phyloP scores from a whole-genome alignment of 768 basidiomycete genomes.

The Lentinus brumalis region DNA sequence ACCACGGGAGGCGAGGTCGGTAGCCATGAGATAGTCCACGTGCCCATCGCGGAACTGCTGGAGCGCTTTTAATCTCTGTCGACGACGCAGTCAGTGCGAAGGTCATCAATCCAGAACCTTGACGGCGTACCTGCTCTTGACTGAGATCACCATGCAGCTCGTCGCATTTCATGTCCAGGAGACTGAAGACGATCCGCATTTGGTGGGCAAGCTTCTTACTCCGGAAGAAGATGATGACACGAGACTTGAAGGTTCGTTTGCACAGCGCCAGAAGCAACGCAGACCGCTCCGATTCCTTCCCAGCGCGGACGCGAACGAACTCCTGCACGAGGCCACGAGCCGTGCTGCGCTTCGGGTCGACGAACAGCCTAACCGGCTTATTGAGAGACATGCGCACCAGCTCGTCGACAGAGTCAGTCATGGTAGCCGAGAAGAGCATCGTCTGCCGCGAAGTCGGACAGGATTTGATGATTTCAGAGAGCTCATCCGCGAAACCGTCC shows the following conservation, averaged over 20 bases:
- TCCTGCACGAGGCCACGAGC: conserved; percentile 90
- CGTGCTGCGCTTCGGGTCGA: conserved; percentile 89
- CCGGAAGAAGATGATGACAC: conserved; percentile 90
- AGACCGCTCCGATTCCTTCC: conserved; percentile 75
- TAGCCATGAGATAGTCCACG: conserved; percentile 94
- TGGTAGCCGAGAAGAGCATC: conserved; percentile 98
- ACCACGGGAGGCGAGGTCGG: conserved; percentile 93
- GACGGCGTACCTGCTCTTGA: conserved; percentile 81
- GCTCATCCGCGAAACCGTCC: conserved; percentile 93
- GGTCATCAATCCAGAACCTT: conserved; percentile 20
- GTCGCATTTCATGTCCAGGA: conserved; percentile 86
- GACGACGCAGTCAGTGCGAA: not conserved
- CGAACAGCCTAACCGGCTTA: conserved; percentile 92
- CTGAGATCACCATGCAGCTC: conserved; percentile 95
- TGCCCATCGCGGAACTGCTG: conserved; percentile 84
- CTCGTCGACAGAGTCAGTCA: conserved; percentile 96
- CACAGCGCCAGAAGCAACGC: conserved; percentile 81
- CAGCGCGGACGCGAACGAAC: conserved; percentile 88
- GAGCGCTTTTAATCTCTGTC: conserved; percentile 81
- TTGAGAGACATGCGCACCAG: conserved; percentile 90
- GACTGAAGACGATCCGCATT: conserved; percentile 88
- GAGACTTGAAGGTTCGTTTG: conserved; percentile 81
- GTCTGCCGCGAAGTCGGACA: conserved; percentile 91
- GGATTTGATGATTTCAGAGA: conserved; percentile 89
- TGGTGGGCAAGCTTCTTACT: conserved; percentile 98